phyloP scores from a whole-genome alignment of 192 early-diverging fungal species.

The Jimgerdemannia flammicorona region DNA sequence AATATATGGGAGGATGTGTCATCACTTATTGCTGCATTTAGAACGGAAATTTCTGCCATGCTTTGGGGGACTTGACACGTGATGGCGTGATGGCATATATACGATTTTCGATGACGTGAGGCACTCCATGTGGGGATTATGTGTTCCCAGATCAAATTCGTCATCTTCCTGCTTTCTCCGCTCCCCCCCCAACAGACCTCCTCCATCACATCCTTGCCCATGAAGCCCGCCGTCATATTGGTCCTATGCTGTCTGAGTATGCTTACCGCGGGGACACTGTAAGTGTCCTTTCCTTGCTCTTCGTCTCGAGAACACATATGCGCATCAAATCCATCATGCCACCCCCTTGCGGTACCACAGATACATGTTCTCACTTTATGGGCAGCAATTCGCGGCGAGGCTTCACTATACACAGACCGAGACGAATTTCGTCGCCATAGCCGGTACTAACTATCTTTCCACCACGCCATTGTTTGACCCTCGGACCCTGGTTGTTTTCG shows the following conservation, averaged over 20 bases:
- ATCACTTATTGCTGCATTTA: no score
- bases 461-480: no score
- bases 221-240: not conserved
- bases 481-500: not conserved
- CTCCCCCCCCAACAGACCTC: not conserved
- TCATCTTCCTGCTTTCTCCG: not conserved
- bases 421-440: not conserved
- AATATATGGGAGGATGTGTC: no score
- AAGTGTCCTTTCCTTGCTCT: not conserved
- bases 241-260: not conserved
- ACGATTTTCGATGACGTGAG: no score
- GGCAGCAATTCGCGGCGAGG: not conserved
- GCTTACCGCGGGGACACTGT: conserved; percentile 2
- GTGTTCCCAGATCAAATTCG: no score
- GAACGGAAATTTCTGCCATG: no score
- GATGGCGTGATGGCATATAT: no score
- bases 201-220: not conserved
- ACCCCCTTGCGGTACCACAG: not conserved
- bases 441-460: not conserved
- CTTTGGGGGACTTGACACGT: no score
- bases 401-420: not conserved
- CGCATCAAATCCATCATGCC: no score
- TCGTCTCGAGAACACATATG: not conserved
- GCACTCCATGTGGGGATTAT: no score
- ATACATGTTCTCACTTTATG: conserved; percentile 4